Evolutionary conservation across 208 protist species (phyloP), one percentile per base, ranked within the genome.

Genomic region (Trypanosoma cruzi): DNA sequence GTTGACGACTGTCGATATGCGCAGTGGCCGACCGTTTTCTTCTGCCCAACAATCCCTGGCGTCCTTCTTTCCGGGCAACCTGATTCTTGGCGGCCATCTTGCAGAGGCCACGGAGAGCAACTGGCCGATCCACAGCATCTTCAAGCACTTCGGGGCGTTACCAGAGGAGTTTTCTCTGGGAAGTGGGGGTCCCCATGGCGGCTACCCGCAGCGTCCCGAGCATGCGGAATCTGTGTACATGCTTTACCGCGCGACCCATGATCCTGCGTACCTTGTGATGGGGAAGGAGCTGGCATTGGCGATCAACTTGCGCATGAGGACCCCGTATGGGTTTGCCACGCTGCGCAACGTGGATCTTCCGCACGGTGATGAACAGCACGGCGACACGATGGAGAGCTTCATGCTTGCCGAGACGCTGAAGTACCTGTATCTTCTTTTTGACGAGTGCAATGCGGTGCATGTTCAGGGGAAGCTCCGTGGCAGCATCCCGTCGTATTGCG

Each of bases 371-470:
- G 29, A 36, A 34, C 24, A 29, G 18, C 60, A 78, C 50, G 36
- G 22, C 4, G 92, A 98, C 71, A 32, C 64, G 22, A 98, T 98
- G 95, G 94, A 99, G 55, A 94, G 81, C 55, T 99, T 98, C 74
- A 88, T 98, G 34, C 56, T 98, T 18, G 75, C 88, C 0, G 97
- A 99, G 74, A 99, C 97, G n/a, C 74, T 98, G 37, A 98, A 99
- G 72, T 99, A 99, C 72, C 79, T 99, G 22, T 98, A 92, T 62
- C 74, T 98, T n/a, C 67, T 98, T 16, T 99, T 98, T 69, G 78
- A 86, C 54, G 82, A 88, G 68, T 73, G 68, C 56, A 81, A 75
- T 40, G 46, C 56, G 20, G 24, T 82, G 11, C 77, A 87, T 59
- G 20, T 75, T 18, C 56, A 63, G 29, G 68, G 69, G 24, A 63